A percentile compares a stretch with the other conserved stretches of the same genome.
Evolutionary conservation across 306 rosid species (phyloP).

Genomic region (Citrullus mucosospermus): DNA sequence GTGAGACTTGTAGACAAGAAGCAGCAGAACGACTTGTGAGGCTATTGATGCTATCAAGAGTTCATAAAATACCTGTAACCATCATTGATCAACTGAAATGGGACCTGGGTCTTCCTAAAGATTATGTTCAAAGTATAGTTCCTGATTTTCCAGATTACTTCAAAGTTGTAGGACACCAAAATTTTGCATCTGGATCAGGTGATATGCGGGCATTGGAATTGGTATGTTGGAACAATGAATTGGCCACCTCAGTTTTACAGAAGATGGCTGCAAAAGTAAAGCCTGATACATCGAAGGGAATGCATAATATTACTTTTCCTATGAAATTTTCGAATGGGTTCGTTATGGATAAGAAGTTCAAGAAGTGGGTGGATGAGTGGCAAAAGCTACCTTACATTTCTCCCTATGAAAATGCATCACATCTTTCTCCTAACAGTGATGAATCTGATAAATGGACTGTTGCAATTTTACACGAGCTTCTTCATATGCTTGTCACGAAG

Average conservation of each 20-base stretch:
- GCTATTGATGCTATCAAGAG: slow-evolving; percentile 54
- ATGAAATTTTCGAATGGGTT: slow-evolving; percentile 53
- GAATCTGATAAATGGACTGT: slow-evolving; percentile 69
- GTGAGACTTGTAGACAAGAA: slow-evolving; percentile 32
- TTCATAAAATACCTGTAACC: slow-evolving; percentile 32
- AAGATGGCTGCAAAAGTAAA: slow-evolving; percentile 12
- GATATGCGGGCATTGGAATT: slow-evolving; percentile 37
- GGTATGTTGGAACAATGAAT: slow-evolving; percentile 67
- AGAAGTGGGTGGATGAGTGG: slow-evolving; percentile 73
- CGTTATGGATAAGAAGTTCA: slow-evolving; percentile 57
- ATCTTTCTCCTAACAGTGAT: slow-evolving; percentile 38
- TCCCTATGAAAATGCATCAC: slow-evolving; percentile 58
- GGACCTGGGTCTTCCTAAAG: slow-evolving; percentile 76
- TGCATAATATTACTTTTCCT: slow-evolving; percentile 27
- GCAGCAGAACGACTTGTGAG: slow-evolving; percentile 51
- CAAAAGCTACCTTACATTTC: slow-evolving; percentile 63
- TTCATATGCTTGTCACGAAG: slow-evolving; percentile 61
- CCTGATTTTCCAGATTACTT: slow-evolving; percentile 77
- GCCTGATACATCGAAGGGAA: not conserved
- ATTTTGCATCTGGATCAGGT: slow-evolving; percentile 6
- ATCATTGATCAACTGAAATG: slow-evolving; percentile 36
- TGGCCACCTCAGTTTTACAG: slow-evolving; percentile 49
- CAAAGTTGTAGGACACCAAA: slow-evolving; percentile 17
- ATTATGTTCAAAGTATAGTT: slow-evolving; percentile 23
- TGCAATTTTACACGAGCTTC: slow-evolving; percentile 70